Evolutionary conservation across 139 green algal species (phyloP), one percentile per base, ranked within the genome.

Genomic region (Bryopsis sp.): DNA sequence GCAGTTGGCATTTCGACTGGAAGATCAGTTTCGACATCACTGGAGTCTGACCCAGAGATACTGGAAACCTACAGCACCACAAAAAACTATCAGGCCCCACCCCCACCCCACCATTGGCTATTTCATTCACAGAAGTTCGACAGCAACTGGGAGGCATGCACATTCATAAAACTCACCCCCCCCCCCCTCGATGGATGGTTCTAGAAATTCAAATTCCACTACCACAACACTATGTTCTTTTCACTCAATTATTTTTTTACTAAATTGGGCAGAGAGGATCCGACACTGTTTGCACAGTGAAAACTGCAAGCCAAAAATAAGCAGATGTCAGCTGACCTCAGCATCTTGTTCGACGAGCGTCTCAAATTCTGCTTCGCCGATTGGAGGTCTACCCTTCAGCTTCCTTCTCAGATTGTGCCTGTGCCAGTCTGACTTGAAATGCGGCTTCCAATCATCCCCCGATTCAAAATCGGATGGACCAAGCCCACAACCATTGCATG

Each of bases 351-450:
- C 58, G 29, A 65, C 4, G 6, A 46, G 26, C 19, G 39, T 5
- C 31, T 65, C 28, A 33, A 65, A 65, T 65, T 65, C 32, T 22
- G 11, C 5, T 22, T 33, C 4, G 28, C 6, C 7, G 29, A 65
- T 5, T 47, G 31, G 4, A 46, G 58, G 58, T 24, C 31, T 7
- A 32, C 43, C 4, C 31, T 46, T 24, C 22, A 15, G 4, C 4
- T 6, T 46, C 26, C 58, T 39, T 15, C 43, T 31, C 6, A 65
- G 29, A 39, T 65, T 65, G 58, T 65, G 43, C 6, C 58, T 7
- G 24, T 65, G 58, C 58, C 58, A 65, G 31, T 65, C 58, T 7
- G 58, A 35, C n/a, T 65, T 65, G 58, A 65, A 65, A 22, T 65
- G 58, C 3, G 28, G 32, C 26, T 33, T 39, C 43, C 43, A 33